Base-by-base conservation (phyloP, 192 early-diverging fungal genomes). In the Coemansia sp. region DNA sequence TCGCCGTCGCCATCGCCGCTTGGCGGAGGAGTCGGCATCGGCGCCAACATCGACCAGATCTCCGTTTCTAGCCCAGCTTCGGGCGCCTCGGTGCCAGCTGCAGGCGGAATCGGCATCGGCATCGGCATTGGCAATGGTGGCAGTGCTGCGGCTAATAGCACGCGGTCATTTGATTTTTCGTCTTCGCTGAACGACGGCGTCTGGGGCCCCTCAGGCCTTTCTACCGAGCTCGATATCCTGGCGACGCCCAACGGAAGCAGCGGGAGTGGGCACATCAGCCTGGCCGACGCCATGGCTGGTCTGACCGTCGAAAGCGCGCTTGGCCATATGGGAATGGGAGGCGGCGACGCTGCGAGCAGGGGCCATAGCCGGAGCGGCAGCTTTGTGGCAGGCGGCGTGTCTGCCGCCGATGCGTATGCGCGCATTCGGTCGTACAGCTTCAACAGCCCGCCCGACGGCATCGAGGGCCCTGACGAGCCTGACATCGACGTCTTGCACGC, bases 391-490 rank as follows among this genome's bases (percentile, higher is more conserved):
- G 67, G 22, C 22, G 11, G 23, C 11, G 58, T 19, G 42, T 39
- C 25, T n/a, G 58, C 23, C 59, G 58, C 23, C 59, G 69, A 68
- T 24, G 53, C 61, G 1, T 29, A 61, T 52, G 61, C 77, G 27
- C 67, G 77, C 28, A 71, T 80, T 45, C 71, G 77, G 45, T 80
- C 77, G 16, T 80, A 80, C 68, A 80, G 77, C 65, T 80, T 80
- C 51, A 74, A 67, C 68, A 71, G 66, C 28, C 72, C 77, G 50
- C 68, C 72, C 4, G 77, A 74, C 19, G 67, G 60, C 20, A 58
- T 55, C 9, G 63, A 58, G 20, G 64, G 58, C 13, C 24, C 61
- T 29, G 65, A 76, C 11, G 64, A 69, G n/a, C 61, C 72, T 0
- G 77, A 80, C 58, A 80, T 80, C 34, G 77, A 80, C 46, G 65